Conservation (phyloP, 495 filamentous ascomycete genomes). For the Aspergillus nanangensis region DNA sequence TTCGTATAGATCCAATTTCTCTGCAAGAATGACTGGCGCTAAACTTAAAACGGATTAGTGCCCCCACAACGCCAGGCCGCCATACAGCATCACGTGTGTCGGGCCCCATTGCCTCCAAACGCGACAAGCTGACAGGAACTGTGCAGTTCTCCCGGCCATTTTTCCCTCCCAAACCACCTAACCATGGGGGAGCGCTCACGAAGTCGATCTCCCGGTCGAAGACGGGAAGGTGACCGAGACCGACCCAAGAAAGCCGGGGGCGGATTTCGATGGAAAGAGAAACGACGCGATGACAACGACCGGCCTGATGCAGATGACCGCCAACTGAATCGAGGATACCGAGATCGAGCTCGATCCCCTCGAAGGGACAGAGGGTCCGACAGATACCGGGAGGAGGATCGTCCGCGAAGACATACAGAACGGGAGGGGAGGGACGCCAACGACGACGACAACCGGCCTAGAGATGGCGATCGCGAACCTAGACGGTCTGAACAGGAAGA, state of each 20-base stretch:
- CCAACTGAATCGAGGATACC: constrained; percentile 53
- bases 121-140: constrained; percentile 1
- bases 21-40: too few species aligned
- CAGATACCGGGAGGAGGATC: constrained; percentile 20
- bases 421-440: constrained; percentile 19
- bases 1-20: too few species aligned
- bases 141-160: constrained; percentile 9
- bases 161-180: constrained; percentile 13
- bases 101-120: constrained; percentile 4
- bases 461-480: constrained; percentile 15
- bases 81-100: constrained; percentile 24
- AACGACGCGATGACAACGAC: constrained; percentile 46
- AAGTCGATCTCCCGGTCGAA: constrained; percentile 32
- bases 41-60: too few species aligned
- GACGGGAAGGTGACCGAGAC: constrained; percentile 21
- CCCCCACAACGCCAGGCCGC: constrained; percentile 1
- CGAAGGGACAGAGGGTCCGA: constrained; percentile 24
- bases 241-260: constrained; percentile 36
- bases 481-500: constrained; percentile 20
- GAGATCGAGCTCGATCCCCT: constrained; percentile 33
- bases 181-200: constrained; percentile 33
- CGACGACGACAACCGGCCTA: constrained; percentile 17
- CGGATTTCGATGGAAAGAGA: constrained; percentile 67
- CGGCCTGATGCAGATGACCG: constrained; percentile 33
- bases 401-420: constrained; percentile 17